phyloP scores from a whole-genome alignment of 257 asterid species.

The Solanum appendiculatum region DNA sequence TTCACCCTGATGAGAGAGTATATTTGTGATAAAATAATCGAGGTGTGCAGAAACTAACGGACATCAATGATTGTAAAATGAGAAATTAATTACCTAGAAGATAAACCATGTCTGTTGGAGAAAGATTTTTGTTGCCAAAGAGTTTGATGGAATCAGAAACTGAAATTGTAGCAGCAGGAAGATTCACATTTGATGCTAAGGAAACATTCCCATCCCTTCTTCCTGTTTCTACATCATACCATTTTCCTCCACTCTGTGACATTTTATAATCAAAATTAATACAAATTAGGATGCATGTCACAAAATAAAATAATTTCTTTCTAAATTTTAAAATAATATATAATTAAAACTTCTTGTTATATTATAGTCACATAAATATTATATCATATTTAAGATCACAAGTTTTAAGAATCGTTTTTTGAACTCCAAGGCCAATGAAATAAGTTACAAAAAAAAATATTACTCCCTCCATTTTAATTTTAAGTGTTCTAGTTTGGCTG shows the following conservation, averaged over 20 bases:
- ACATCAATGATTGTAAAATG: not conserved
- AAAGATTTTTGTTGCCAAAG: slow-evolving; percentile 31
- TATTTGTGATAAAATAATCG: not conserved
- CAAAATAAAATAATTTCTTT: too few species aligned
- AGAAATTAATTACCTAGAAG: slow-evolving; percentile 38
- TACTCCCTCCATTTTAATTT: too few species aligned
- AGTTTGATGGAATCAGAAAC: slow-evolving; percentile 21
- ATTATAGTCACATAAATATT: too few species aligned
- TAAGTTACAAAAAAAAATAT: too few species aligned
- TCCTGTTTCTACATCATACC: slow-evolving; percentile 40
- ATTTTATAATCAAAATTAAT: not conserved
- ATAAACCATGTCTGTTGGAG: slow-evolving; percentile 33
- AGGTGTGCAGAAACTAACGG: not conserved
- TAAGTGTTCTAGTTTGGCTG: too few species aligned
- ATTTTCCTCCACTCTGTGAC: slow-evolving; percentile 35
- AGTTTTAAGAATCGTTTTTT: too few species aligned
- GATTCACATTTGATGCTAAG: slow-evolving; percentile 27
- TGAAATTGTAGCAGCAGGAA: slow-evolving; percentile 40
- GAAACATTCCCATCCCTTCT: slow-evolving; percentile 41
- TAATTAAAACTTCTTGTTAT: too few species aligned
- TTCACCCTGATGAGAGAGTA: too few species aligned
- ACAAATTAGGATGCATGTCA: too few species aligned
- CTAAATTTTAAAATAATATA: too few species aligned
- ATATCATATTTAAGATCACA: not conserved
- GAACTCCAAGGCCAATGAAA: too few species aligned